Evolutionary conservation across 768 basidiomycete species (phyloP), one percentile per base, ranked within the genome.

Genomic region (Symmetrospora coprosmae): DNA sequence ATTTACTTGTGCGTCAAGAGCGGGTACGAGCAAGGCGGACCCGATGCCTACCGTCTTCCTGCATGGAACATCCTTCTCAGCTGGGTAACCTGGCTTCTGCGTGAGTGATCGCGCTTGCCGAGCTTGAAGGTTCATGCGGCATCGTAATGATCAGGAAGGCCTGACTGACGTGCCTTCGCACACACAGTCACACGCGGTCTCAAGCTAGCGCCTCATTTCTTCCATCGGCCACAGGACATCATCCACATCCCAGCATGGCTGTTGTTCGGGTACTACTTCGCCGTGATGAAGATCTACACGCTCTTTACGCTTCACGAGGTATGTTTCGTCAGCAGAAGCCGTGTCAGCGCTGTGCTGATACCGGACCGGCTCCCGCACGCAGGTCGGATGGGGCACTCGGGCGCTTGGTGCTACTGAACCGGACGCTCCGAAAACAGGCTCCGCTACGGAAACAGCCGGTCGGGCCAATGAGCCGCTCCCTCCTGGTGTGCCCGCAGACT

Each of bases 301-400:
- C 76, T 90, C 41, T 82, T 81, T 71, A 92, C 88, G 51, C 77
- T 91, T 59, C 89, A 92, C 74, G 87, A 91, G 78, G 83, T 83
- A 53, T n/a, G n/a, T n/a, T n/a, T n/a, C n/a, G n/a, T n/a, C n/a
- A n/a, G 79, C 67, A 11, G n/a, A 11, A 46, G 9, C 9, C 45
- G 9, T 11, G 13, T 46, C 45, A 46, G 9, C 9, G 9, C 45
- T 46, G 45, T 23, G 11, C 45, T n/a, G 9, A 46, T 17, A 28
- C 43, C 6, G 43, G n/a, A 45, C 19, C 19, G 8, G 8, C 30
- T 23, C 7, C 14, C 41, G 62, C 50, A 23, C 64, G 5, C 61
- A 86, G 82, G 90, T 87, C 69, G 88, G 84, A 39, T 92, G 88
- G 89, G 89, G 89, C 40, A 94, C 88, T n/a, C 84, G 88, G 72